phyloP scores from a whole-genome alignment of 345 rosid species.

The Citrus sp. region DNA sequence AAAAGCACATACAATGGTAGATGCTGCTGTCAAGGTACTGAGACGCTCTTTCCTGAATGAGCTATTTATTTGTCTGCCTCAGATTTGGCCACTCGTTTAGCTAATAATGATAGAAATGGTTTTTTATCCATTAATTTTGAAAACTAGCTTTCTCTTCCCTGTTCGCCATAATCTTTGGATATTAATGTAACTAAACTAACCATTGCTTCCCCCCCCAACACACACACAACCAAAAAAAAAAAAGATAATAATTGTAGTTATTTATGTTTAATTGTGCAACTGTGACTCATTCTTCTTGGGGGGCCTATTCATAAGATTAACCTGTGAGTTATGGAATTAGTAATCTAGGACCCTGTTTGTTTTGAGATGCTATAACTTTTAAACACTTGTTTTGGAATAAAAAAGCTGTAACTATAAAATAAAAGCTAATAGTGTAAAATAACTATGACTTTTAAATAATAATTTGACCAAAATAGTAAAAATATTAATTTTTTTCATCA shows the following conservation, averaged over 20 bases:
- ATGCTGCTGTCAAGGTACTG: constrained; percentile 80
- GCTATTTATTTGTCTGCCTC: too few species aligned
- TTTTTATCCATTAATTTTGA: neutral
- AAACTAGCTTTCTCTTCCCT: neutral
- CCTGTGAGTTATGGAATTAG: neutral
- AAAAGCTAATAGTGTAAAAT: too few species aligned
- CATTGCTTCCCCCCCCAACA: too few species aligned
- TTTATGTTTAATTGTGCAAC: neutral
- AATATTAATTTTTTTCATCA: too few species aligned
- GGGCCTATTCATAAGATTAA: neutral
- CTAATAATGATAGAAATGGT: neutral
- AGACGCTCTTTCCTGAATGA: neutral
- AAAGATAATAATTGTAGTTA: neutral
- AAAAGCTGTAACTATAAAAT: too few species aligned
- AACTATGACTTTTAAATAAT: too few species aligned
- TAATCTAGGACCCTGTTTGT: neutral
- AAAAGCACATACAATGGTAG: constrained; percentile 79
- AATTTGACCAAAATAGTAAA: too few species aligned
- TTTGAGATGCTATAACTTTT: too few species aligned
- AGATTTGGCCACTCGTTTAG: too few species aligned
- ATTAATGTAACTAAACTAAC: neutral
- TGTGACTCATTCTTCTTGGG: neutral
- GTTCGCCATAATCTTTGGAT: neutral
- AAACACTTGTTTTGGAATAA: too few species aligned
- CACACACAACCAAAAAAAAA: too few species aligned